Percentiles rank a stretch among this genome's conserved stretches.
Conservation (phyloP, 495 filamentous ascomycete genomes). For the Amphirosellinia nigrospora region DNA sequence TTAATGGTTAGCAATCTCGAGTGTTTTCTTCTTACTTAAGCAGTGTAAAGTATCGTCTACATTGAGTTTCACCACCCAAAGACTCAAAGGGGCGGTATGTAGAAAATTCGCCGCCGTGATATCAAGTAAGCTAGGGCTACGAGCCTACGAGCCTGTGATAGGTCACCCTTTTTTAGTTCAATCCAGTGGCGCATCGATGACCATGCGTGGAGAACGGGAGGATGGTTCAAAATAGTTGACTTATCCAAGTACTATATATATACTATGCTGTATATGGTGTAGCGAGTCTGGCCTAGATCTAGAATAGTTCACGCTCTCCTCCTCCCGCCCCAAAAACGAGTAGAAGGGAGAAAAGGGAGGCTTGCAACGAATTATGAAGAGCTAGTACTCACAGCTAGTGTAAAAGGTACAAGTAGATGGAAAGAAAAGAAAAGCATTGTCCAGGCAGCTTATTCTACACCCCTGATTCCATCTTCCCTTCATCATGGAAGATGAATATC, state of each 20-base stretch:
- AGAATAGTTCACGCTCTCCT: background rate
- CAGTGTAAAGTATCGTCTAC: background rate
- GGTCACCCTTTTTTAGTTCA: background rate
- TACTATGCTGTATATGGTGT: background rate
- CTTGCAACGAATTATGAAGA: background rate
- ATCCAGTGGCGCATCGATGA: background rate
- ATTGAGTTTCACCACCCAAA: background rate
- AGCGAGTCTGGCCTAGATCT: constrained; percentile 10
- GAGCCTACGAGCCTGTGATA: constrained; percentile 1
- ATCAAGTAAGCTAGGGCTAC: background rate
- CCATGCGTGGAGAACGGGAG: background rate
- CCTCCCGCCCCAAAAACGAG: background rate
- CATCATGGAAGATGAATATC: background rate
- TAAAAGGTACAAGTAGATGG: background rate
- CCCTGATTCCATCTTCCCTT: background rate
- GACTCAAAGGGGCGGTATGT: background rate
- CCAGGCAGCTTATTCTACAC: background rate
- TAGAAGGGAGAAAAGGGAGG: background rate
- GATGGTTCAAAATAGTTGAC: background rate
- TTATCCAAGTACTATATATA: too few species aligned
- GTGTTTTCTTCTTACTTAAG: background rate
- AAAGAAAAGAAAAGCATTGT: constrained; percentile 11
- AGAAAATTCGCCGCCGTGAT: background rate
- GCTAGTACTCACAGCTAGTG: background rate
- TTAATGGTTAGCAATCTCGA: constrained; percentile 4